phyloP scores from a whole-genome alignment of 495 filamentous ascomycete genomes.

The Apiosordaria backusii region DNA sequence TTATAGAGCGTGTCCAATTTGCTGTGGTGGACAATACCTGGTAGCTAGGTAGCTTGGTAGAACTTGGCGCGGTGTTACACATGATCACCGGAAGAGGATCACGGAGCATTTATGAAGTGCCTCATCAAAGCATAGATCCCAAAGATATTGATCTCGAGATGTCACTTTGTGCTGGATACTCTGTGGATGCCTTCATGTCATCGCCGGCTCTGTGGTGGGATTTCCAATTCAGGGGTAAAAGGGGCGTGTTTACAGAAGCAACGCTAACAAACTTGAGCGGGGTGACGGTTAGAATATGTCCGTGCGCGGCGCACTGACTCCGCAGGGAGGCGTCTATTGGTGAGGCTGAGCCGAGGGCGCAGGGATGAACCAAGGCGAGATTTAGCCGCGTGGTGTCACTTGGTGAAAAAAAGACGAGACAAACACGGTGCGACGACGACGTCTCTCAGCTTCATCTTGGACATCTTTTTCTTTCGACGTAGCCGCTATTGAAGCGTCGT shows the following conservation, averaged over 20 bases:
- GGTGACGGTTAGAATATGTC: background rate
- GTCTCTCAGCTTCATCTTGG: background rate
- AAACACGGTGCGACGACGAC: slow-evolving; percentile 1
- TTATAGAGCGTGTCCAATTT: no score
- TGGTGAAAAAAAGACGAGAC: background rate
- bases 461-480: slow-evolving; percentile 6
- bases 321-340: background rate
- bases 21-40: no score
- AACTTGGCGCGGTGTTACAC: no score
- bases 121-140: no score
- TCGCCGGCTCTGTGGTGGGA: no score
- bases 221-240: background rate
- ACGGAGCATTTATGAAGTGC: no score
- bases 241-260: background rate
- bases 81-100: no score
- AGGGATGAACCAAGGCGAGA: background rate
- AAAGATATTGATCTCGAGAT: no score
- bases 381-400: slow-evolving; percentile 3
- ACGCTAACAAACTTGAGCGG: background rate
- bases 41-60: no score
- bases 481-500: background rate
- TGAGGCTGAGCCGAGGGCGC: slow-evolving; percentile 6
- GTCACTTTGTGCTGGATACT: background rate
- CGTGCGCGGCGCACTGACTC: background rate
- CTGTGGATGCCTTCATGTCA: no score